phyloP scores from a whole-genome alignment of 2,329 filamentous ascomycete species.

The Plenodomus tracheiphilus region DNA sequence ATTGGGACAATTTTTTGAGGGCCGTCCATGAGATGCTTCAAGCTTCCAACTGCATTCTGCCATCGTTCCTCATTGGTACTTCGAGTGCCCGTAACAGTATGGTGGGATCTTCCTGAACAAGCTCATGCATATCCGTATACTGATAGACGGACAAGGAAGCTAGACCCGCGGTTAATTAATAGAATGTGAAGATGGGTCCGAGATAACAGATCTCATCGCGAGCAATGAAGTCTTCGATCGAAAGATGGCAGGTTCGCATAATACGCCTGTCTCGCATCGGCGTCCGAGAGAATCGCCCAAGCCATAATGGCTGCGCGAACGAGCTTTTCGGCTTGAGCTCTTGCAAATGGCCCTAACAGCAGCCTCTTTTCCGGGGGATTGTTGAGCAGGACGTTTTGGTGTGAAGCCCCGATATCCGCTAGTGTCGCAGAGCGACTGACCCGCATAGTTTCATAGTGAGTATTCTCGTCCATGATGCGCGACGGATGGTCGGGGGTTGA shows the following conservation, averaged over 20 bases:
- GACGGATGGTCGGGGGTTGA: too few species aligned
- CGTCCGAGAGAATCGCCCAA: too few species aligned
- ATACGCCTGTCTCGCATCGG: too few species aligned
- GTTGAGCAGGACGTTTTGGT: too few species aligned
- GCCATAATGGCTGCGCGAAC: too few species aligned
- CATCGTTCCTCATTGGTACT: conserved; percentile 37
- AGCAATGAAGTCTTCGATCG: conserved; percentile 49
- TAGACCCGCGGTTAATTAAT: conserved; percentile 46
- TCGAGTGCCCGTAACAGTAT: conserved; percentile 34
- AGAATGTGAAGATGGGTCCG: conserved; percentile 48
- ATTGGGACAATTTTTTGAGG: conserved; percentile 35
- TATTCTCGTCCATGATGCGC: too few species aligned
- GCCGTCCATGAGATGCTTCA: conserved; percentile 38
- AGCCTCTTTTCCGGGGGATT: too few species aligned
- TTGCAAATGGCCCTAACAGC: too few species aligned
- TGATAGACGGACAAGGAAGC: conserved; percentile 46
- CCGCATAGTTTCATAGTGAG: too few species aligned
- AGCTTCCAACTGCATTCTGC: conserved; percentile 36
- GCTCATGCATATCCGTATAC: conserved; percentile 33
- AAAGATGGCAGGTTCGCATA: conserved; percentile 50
- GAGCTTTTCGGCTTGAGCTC: too few species aligned
- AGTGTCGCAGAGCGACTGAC: too few species aligned
- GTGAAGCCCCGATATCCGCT: too few species aligned
- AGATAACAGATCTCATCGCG: conserved; percentile 47
- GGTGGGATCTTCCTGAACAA: conserved; percentile 33